Conservation (phyloP, 768 basidiomycete species). For the Termitomyces eurrhizus region DNA sequence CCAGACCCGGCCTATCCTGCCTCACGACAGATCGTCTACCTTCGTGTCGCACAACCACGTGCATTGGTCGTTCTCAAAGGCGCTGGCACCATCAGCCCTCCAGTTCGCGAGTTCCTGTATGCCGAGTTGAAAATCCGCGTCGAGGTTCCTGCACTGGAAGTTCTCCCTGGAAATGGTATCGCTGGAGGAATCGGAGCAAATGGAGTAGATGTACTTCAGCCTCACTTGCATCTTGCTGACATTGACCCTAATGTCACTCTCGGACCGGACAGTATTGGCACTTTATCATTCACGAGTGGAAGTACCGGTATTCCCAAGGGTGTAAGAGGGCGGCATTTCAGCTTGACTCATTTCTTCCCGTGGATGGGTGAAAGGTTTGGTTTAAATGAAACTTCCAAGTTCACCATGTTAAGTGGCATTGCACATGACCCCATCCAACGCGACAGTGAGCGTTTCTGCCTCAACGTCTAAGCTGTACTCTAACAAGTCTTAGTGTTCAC, state of each 20-base stretch:
- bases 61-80: constrained; percentile 89
- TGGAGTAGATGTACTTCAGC: constrained; percentile 57
- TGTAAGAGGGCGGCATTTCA: constrained; percentile 93
- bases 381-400: constrained; percentile 69
- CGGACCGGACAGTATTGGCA: constrained; percentile 95
- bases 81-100: constrained; percentile 75
- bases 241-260: constrained; percentile 79
- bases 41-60: constrained; percentile 88
- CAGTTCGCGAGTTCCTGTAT: constrained; percentile 80
- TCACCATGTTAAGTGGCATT: constrained; percentile 98
- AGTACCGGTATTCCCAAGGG: constrained; percentile 98
- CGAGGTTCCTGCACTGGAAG: constrained; percentile 85
- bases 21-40: constrained; percentile 87
- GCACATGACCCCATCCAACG: constrained; percentile 99
- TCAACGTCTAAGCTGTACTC: constrained; percentile 1
- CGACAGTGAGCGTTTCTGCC: constrained; percentile 73
- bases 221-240: constrained; percentile 50
- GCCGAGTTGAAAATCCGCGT: constrained; percentile 80
- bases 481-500: constrained; percentile 75
- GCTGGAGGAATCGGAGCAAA: constrained; percentile 51
- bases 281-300: constrained; percentile 94
- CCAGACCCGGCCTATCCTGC: constrained; percentile 96
- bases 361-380: constrained; percentile 96
- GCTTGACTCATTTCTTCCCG: constrained; percentile 97
- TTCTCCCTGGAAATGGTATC: constrained; percentile 60